Evolutionary conservation across 495 filamentous ascomycete species (phyloP).

Genomic region (Hypoxylon crocopeplum): DNA sequence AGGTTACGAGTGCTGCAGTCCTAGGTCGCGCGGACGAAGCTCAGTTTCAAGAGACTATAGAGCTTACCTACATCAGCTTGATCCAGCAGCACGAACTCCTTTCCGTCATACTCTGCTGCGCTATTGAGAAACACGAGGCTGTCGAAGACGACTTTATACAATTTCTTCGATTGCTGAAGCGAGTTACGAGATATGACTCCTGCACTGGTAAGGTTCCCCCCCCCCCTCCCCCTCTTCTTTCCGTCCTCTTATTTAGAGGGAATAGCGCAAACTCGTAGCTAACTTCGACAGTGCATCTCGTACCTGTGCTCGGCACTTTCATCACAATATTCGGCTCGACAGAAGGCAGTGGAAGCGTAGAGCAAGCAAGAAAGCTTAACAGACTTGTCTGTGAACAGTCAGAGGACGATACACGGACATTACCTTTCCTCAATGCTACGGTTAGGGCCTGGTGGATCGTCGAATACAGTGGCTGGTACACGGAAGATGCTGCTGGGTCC

Average conservation of each 20-base stretch:
- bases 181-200: conserved; percentile 47
- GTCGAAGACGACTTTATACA: conserved; percentile 72
- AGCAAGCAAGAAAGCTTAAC: conserved; percentile 73
- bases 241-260: not conserved
- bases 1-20: conserved; percentile 70
- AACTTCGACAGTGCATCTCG: conserved; percentile 70
- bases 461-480: conserved; percentile 89
- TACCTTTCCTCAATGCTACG: conserved; percentile 78
- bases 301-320: conserved; percentile 76
- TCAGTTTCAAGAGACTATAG: conserved; percentile 72
- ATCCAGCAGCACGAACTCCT: conserved; percentile 87
- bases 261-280: not conserved
- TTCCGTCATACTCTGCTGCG: conserved; percentile 73
- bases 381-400: conserved; percentile 65
- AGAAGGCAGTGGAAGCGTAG: conserved; percentile 63
- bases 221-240: not conserved
- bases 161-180: conserved; percentile 69
- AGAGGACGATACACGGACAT: conserved; percentile 70
- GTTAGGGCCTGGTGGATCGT: conserved; percentile 82
- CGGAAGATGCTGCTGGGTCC: conserved; percentile 66
- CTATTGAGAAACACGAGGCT: conserved; percentile 76
- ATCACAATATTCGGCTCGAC: conserved; percentile 77
- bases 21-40: conserved; percentile 70
- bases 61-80: conserved; percentile 74
- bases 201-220: conserved; percentile 30